Evolutionary conservation across 345 rosid genomes (phyloP).

Genomic region (Hibiscus tridactylites): DNA sequence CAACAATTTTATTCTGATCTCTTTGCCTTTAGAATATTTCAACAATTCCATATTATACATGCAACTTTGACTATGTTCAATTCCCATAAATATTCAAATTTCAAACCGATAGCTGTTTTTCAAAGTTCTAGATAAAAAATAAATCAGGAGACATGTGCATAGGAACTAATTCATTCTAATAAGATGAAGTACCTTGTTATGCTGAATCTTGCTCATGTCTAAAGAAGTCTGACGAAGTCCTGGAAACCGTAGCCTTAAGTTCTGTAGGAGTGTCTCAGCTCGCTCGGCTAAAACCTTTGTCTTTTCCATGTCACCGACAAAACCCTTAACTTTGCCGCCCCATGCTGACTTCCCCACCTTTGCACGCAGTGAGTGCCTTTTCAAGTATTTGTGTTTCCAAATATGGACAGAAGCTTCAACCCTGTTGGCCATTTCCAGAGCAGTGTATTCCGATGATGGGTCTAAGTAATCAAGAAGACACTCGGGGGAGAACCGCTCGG

Average conservation of each 20-base stretch:
- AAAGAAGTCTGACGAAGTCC: conserved; percentile 84
- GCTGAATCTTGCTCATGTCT: conserved; percentile 53
- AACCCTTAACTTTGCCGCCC: conserved; percentile 88
- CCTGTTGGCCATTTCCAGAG: conserved; percentile 73
- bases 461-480: conserved; percentile 83
- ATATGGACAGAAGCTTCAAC: conserved; percentile 78
- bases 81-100: no score
- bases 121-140: no score
- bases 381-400: conserved; percentile 68
- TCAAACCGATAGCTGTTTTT: no score
- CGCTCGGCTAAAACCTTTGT: conserved; percentile 51
- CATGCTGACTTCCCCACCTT: conserved; percentile 54
- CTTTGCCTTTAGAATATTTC: not conserved
- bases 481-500: conserved; percentile 78
- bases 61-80: no score
- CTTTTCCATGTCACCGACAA: conserved; percentile 62
- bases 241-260: conserved; percentile 65
- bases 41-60: no score
- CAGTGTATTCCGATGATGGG: conserved; percentile 76
- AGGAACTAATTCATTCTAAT: not conserved
- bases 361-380: conserved; percentile 28
- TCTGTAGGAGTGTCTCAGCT: conserved; percentile 70
- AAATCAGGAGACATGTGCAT: not conserved
- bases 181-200: conserved; percentile 26
- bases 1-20: not conserved